Base-by-base conservation (phyloP, 148 eudicot species). In the Amaranthus cruentus region DNA sequence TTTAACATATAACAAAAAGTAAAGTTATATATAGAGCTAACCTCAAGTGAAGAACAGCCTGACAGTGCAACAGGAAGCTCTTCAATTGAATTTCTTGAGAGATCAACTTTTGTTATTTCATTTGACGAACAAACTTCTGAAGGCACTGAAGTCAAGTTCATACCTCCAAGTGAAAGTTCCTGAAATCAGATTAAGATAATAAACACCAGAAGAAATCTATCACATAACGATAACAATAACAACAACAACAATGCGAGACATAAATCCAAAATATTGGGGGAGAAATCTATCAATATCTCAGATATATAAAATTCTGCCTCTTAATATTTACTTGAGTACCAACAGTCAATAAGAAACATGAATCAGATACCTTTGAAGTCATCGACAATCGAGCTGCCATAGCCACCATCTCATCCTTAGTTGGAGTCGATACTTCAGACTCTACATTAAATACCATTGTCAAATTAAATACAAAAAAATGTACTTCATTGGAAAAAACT, bases 341-440 rank as follows among this genome's bases (percentile, higher is more conserved):
- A 7, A 66, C 43, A 14, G 15, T 47, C 11, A 46, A 47, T 46
- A 78, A 58, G 12, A 4, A 9, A 68, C 44, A 55, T 54, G 55
- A 47, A 52, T n/a, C 48, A 51, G n/a, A 52, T 74, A 91, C 99
- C 97, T 90, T 95, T 76, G 99, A 86, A 69, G 83, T 73, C 71
- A 95, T 81, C 56, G 99, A 90, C 76, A 92, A 74, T 73, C 96
- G 93, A 77, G 92, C 77, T 71, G 99, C 97, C 89, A 73, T 86
- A 62, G 85, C 82, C 58, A 95, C 79, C 59, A 90, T 80, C 76
- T 88, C 87, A 61, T 89, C 88, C 82, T 95, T 95, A 21, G 68
- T 79, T 69, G 91, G 79, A 80, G 93, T 83, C 59, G 80, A 57
- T 69, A 77, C 86, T 66, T 81, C 84, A 72, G 87, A 74, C 71